Evolutionary conservation across 768 basidiomycete genomes (phyloP).

Genomic region (Suillus variegatus): DNA sequence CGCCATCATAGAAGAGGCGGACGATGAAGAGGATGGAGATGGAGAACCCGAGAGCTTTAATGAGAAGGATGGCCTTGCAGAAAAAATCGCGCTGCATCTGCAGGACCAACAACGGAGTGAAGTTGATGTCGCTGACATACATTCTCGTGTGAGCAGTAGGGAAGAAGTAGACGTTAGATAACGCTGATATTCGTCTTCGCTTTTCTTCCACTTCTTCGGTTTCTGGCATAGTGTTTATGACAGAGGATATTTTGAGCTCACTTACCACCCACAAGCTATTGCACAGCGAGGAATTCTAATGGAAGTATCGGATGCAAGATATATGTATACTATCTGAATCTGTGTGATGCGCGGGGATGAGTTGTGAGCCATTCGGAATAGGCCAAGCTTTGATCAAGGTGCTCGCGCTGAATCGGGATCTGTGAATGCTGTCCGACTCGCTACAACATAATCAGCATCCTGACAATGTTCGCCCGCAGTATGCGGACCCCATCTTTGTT

Average conservation of each 20-base stretch:
- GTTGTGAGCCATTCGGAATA: too few relatives aligned
- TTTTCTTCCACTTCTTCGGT: background rate
- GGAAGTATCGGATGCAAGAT: background rate
- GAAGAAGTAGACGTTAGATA: background rate
- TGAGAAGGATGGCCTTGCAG: conserved; percentile 51
- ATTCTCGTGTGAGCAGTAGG: background rate
- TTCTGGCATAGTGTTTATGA: background rate
- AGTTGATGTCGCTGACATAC: background rate
- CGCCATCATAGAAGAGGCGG: conserved; percentile 65
- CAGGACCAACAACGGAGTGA: background rate
- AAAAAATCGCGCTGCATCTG: conserved; percentile 32
- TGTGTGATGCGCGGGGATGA: too few relatives aligned
- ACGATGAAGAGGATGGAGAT: conserved; percentile 40
- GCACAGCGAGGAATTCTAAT: background rate
- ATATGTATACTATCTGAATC: too few relatives aligned
- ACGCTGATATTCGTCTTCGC: background rate
- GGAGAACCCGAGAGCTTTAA: conserved; percentile 30
- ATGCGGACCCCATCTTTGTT: too few relatives aligned
- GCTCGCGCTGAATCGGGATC: too few relatives aligned
- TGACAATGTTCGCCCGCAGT: too few relatives aligned
- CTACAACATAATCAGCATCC: too few relatives aligned
- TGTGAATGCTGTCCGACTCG: too few relatives aligned
- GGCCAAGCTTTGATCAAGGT: too few relatives aligned
- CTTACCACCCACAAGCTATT: background rate
- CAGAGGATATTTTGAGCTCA: background rate